A percentile compares a stretch with the other conserved stretches of the same genome.
Conservation (phyloP, 1,139 yeast genomes). For the Blastobotrys capitulatus region DNA sequence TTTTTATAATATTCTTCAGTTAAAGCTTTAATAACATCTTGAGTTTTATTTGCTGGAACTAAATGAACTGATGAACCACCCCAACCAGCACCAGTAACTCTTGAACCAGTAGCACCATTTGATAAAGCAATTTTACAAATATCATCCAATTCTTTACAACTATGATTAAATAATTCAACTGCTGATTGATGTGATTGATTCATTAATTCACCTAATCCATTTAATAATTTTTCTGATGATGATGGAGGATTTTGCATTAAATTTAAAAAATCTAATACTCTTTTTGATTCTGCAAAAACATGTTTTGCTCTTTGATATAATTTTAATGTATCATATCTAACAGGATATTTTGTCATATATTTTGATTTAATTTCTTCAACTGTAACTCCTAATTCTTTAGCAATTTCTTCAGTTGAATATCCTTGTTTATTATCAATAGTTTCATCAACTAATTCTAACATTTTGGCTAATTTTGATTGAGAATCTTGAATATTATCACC, state of each 20-base stretch:
- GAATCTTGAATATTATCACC: conserved; percentile 48
- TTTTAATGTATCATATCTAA: conserved; percentile 50
- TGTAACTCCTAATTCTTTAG: conserved; percentile 41
- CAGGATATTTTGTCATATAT: conserved; percentile 53
- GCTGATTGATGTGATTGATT: conserved; percentile 56
- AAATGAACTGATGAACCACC: conserved; percentile 71
- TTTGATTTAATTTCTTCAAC: conserved; percentile 40
- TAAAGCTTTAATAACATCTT: conserved; percentile 43
- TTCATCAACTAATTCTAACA: conserved; percentile 43
- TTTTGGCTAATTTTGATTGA: conserved; percentile 34
- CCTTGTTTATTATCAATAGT: conserved; percentile 39
- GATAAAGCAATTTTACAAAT: conserved; percentile 49
- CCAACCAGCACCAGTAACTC: conserved; percentile 80
- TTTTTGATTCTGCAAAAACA: conserved; percentile 57
- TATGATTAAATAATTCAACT: conserved; percentile 46
- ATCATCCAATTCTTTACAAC: conserved; percentile 48
- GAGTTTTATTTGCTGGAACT: conserved; percentile 45
- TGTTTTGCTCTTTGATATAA: conserved; percentile 58
- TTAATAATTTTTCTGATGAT: conserved; percentile 8
- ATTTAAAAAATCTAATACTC: conserved; percentile 50
- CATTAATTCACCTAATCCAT: conserved; percentile 49
- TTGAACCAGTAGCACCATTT: conserved; percentile 59
- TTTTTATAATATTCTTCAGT: conserved; percentile 45
- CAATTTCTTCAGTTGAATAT: conserved; percentile 47
- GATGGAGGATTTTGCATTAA: conserved; percentile 30